These are phyloP conservation scores for Ogataea glucozyma DNA, from an alignment of 805 yeast genomes.

Conservation along the genomic window DNA sequence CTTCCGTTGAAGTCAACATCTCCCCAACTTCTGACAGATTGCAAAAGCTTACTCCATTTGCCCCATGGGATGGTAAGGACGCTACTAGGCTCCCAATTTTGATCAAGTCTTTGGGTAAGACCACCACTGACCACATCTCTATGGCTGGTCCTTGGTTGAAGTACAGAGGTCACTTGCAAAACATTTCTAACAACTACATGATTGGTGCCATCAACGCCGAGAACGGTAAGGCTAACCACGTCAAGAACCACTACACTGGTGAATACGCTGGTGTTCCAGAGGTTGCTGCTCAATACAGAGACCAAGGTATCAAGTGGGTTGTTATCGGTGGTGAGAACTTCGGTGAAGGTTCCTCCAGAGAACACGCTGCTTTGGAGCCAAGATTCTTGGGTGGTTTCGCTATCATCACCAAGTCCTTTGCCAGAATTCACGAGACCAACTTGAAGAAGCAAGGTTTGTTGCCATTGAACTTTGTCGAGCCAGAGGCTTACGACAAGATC, in stretches of 20 bases:
- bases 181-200: constrained; percentile 98
- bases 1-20: constrained; percentile 69
- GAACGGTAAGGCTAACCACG: constrained; percentile 90
- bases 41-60: constrained; percentile 91
- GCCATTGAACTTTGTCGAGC: constrained; percentile 91
- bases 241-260: constrained; percentile 90
- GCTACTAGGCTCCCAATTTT: constrained; percentile 86
- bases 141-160: constrained; percentile 99
- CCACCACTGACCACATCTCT: constrained; percentile 98
- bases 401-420: constrained; percentile 95
- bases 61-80: constrained; percentile 96
- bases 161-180: constrained; percentile 99
- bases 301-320: constrained; percentile 90
- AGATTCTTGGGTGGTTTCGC: constrained; percentile 98
- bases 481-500: constrained; percentile 91
- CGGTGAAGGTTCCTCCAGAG: constrained; percentile 99
- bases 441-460: constrained; percentile 98
- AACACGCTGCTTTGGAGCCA: constrained; percentile 99
- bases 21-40: constrained; percentile 94
- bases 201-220: constrained; percentile 98
- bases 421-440: constrained; percentile 99
- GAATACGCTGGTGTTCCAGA: constrained; percentile 95
- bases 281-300: constrained; percentile 93
- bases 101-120: constrained; percentile 95
- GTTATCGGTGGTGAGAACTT: constrained; percentile 98